Base-by-base conservation (phyloP, 208 protist species). In the Crithidia bombi region DNA sequence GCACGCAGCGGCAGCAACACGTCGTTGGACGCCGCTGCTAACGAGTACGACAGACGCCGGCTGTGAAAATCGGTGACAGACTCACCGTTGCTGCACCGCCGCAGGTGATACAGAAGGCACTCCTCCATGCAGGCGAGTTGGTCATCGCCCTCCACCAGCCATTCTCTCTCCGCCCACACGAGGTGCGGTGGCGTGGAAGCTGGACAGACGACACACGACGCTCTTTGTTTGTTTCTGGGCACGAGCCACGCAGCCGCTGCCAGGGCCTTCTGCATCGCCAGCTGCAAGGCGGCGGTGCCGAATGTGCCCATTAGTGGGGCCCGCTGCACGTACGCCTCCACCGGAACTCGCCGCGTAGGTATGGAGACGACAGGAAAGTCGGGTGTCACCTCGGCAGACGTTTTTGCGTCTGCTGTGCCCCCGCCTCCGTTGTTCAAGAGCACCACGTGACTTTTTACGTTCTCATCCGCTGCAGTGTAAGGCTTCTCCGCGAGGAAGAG, bases 301-400 rank as follows among this genome's bases (percentile, higher is more conserved):
- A 10, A 4, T 2, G 43, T 69, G 15, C 33, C 54, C 41, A 46
- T 11, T 43, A 68, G 62, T 0, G 54, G 73, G 14, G 61, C 69
- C 21, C 73, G 65, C 15, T 73, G 58, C 14, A 36, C 51, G 35
- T 67, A 56, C 12, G 66, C 59, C 15, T 67, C 58, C 25, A 73
- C 59, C 28, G 65, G 59, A 35, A 79, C 41, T 6, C 56, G 33
- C 19, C 64, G 52, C 41, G 54, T 44, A 5, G 21, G 3, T n/a
- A 25, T 32, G 17, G 17, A 10, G 43, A 47, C 43, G 11, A 5
- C 11, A 7, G 43, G 43, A 19, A 47, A 47, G 43, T 7, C 4
- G 11, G 17, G 6, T n/a, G 15, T 47, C 5, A 23, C 5, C 5
- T 19, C 21, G 43, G 5, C 17, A 5, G 11, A n/a, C 43, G 12